Evolutionary conservation across 2,329 filamentous ascomycete genomes (phyloP), one percentile per base, ranked within the genome.

Genomic region (Trichoderma koningiopsis): DNA sequence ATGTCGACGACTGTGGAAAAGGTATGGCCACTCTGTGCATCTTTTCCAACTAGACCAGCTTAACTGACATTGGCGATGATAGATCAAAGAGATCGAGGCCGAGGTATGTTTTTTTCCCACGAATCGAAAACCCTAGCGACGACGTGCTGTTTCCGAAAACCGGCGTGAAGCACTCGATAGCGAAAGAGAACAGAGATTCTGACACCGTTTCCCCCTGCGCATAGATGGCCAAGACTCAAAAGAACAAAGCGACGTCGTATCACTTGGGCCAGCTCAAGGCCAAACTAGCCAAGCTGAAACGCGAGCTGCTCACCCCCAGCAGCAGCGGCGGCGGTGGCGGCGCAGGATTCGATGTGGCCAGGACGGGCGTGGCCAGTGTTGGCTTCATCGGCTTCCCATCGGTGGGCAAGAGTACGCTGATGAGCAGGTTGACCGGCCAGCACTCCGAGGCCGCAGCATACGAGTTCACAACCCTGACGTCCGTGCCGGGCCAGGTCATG

Each of bases 1-100:
- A 98, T 98, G 96, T 87, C 95, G 87, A 98, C 95, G 71, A 98
- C 95, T 53, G 94, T 97, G 80, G 95, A 98, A 77, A 98, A 98
- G 91, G 93, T 92, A 65, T 56, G 70, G 59, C 57, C 56, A 62
- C 55, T 27, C 6, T 27, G 19, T 24, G 13, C 24, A 22, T 22
- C 40, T 53, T 13, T 33, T 37, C 43, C 11, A 22, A 37, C 49
- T 24, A 3, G 40, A 24, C 8, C 13, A n/a, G 19, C 13, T 67
- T 67, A 69, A 69, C 63, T 71, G 69, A 70, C 66, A 29, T 35
- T 27, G 33, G 27, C 3, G n/a, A 69, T 47, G 71, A 78, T 82
- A 96, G 92, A 97, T 98, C 87, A 97, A 97, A 83, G 92, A 95
- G 77, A 92, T 97, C 82, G 95, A 97, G 92, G 83, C 91, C 85